These are phyloP conservation scores for Candida chauliodis DNA, from an alignment of 805 yeast genomes.

Conservation along the genomic window DNA sequence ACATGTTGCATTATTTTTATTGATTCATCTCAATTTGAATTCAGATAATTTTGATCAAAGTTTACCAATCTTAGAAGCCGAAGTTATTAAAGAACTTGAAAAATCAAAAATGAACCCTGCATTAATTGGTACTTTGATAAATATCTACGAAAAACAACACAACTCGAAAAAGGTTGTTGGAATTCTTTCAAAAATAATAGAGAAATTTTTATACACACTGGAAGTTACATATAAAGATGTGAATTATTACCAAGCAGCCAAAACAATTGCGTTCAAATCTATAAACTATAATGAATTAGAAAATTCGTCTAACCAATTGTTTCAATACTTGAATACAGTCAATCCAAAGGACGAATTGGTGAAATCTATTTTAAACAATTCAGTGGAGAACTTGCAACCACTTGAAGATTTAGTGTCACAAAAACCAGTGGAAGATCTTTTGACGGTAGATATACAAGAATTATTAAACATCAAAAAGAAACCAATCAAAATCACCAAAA, in stretches of 20 bases:
- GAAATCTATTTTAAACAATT: conserved; percentile 17
- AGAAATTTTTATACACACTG: conserved; percentile 11
- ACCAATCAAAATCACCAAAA: conserved; percentile 1
- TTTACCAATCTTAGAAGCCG: conserved; percentile 31
- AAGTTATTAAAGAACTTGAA: conserved; percentile 15
- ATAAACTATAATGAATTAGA: conserved; percentile 15
- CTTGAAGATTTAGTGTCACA: conserved; percentile 21
- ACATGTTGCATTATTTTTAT: conserved; percentile 25
- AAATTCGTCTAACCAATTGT: conserved; percentile 15
- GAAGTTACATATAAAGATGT: conserved; percentile 11
- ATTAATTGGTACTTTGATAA: conserved; percentile 46
- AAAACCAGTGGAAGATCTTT: conserved; percentile 27
- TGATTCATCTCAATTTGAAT: conserved; percentile 23
- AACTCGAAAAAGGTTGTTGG: conserved; percentile 26
- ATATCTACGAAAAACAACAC: conserved; percentile 47
- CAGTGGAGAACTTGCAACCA: conserved; percentile 18
- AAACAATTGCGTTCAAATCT: conserved; percentile 28
- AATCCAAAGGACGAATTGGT: conserved; percentile 24
- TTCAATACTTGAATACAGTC: conserved; percentile 17
- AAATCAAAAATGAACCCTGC: conserved; percentile 41
- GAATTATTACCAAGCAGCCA: conserved; percentile 23
- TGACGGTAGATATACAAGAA: conserved; percentile 26
- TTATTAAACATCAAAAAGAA: conserved; percentile 17
- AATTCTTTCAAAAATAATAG: conserved; percentile 15
- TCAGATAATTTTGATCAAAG: conserved; percentile 27